Evolutionary conservation across 192 early-diverging fungal genomes (phyloP).

Genomic region (Gamsiella multidivaricata): DNA sequence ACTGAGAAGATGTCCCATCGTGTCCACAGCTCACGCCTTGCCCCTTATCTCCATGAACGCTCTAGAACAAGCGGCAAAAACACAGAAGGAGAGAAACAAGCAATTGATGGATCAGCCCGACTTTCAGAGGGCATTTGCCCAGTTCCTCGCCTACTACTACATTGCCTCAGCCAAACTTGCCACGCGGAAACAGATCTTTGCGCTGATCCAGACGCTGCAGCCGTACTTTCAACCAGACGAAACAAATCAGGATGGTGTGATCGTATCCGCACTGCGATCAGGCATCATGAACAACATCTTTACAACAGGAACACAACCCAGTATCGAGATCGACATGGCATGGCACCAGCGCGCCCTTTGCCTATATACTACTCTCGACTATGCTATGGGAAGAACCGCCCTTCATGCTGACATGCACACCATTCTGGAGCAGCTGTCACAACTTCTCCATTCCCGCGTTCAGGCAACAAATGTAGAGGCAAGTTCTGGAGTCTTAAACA

Average conservation of each 20-base stretch:
- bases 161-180: conserved; percentile 42
- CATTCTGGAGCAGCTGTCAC: conserved; percentile 41
- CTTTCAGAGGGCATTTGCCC: conserved; percentile 47
- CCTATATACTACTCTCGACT: conserved; percentile 58
- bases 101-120: conserved; percentile 28
- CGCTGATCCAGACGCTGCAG: conserved; percentile 35
- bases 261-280: conserved; percentile 40
- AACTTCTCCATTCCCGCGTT: conserved; percentile 33
- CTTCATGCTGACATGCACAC: conserved; percentile 34
- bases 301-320: neutral
- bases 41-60: no score
- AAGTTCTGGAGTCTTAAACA: neutral
- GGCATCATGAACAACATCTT: conserved; percentile 37
- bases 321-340: conserved; percentile 50
- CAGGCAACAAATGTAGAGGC: conserved; percentile 39
- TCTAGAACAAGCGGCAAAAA: conserved; percentile 39
- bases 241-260: conserved; percentile 26
- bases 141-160: conserved; percentile 39
- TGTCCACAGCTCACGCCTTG: no score
- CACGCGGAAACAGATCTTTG: conserved; percentile 50
- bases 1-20: no score
- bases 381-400: conserved; percentile 52
- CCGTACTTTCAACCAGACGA: conserved; percentile 35
- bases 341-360: conserved; percentile 58
- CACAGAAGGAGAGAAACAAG: conserved; percentile 28